A percentile compares a stretch with the other conserved stretches of the same genome.
Conservation (phyloP, 2,329 filamentous ascomycete species). For the Xylariaceae sp. region DNA sequence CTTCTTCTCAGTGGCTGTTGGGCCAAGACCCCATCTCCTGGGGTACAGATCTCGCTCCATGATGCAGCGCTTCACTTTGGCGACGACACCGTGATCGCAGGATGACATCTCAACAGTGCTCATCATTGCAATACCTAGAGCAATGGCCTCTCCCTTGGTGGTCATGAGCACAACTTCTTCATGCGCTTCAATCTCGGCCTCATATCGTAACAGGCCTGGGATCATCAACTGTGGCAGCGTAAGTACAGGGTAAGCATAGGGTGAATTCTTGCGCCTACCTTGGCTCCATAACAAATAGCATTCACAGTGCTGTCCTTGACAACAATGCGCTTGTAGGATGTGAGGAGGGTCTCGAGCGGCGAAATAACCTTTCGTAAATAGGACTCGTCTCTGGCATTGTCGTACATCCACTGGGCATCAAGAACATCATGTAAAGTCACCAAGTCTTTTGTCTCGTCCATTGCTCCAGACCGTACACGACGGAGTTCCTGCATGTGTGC, state of each 20-base stretch:
- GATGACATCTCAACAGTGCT: constrained; percentile 95
- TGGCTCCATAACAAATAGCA: constrained; percentile 97
- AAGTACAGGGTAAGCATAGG: background rate
- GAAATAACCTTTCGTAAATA: constrained; percentile 91
- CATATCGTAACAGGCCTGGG: constrained; percentile 90
- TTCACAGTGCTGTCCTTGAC: constrained; percentile 90
- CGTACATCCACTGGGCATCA: constrained; percentile 94
- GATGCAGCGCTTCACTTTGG: constrained; percentile 99
- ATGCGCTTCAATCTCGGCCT: constrained; percentile 88
- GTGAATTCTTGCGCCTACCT: constrained; percentile 46
- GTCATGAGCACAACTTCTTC: constrained; percentile 99
- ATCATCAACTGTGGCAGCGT: constrained; percentile 75
- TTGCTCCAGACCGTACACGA: constrained; percentile 90
- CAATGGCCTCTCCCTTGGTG: constrained; percentile 98
- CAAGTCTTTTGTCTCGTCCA: constrained; percentile 88
- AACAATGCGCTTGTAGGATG: constrained; percentile 93
- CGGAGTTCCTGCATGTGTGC: constrained; percentile 98
- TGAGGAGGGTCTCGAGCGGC: constrained; percentile 90
- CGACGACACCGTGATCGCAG: constrained; percentile 96
- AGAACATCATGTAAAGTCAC: constrained; percentile 95
- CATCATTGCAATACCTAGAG: constrained; percentile 96
- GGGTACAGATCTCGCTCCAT: constrained; percentile 99
- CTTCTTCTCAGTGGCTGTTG: constrained; percentile 96
- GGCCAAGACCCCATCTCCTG: constrained; percentile 93
- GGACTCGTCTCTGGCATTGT: constrained; percentile 94